Evolutionary conservation across 2,329 filamentous ascomycete species (phyloP).

Genomic region (Ophiocordyceps robertsii): DNA sequence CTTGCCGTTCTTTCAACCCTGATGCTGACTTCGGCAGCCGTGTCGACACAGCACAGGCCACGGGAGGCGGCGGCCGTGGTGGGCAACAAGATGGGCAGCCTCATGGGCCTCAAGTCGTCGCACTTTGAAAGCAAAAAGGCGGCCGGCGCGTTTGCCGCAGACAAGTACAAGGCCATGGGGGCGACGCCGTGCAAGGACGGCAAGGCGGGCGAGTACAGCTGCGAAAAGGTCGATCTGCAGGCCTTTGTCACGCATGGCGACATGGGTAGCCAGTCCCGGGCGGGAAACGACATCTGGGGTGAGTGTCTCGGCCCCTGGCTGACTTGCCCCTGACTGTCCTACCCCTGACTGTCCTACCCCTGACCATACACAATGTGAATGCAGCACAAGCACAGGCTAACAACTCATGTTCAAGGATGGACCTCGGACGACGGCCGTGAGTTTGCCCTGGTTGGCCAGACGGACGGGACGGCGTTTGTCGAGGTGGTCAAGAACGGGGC

Average conservation of each 20-base stretch:
- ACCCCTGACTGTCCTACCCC: too few relatives aligned
- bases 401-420: constrained; percentile 21
- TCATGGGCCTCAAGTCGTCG: constrained; percentile 1
- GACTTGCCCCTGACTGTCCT: background rate
- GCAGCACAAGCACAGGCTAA: too few relatives aligned
- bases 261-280: constrained; percentile 19
- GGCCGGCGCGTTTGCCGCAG: constrained; percentile 6
- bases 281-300: constrained; percentile 24
- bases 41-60: too few relatives aligned
- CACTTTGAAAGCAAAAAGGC: background rate
- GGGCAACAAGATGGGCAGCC: background rate
- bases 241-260: constrained; percentile 24
- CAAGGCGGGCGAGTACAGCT: constrained; percentile 20
- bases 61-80: background rate
- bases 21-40: too few relatives aligned
- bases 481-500: constrained; percentile 30
- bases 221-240: constrained; percentile 23
- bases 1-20: too few relatives aligned
- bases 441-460: constrained; percentile 33
- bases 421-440: constrained; percentile 32
- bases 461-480: constrained; percentile 34
- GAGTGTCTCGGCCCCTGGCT: background rate
- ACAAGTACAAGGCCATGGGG: constrained; percentile 5
- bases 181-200: constrained; percentile 14
- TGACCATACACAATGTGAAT: too few relatives aligned